Evolutionary conservation across 2,329 filamentous ascomycete genomes (phyloP), one percentile per base, ranked within the genome.

Genomic region (Diaporthe nobilis): DNA sequence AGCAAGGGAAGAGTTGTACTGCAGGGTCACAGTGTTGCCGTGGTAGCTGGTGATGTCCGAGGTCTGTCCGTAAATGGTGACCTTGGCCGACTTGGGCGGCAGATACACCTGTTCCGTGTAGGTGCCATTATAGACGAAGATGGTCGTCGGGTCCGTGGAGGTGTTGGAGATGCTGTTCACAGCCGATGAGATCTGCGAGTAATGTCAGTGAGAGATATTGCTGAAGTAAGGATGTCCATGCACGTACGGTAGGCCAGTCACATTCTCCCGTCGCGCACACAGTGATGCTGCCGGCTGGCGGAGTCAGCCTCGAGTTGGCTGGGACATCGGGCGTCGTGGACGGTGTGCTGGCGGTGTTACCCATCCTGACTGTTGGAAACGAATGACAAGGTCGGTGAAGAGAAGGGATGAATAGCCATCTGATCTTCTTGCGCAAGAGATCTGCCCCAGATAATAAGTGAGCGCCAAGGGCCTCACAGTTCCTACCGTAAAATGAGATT

Each of bases 61-160:
- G 1, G 90, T 90, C 79, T 88, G 87, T 34, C 90, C 90, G 76
- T 90, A 90, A 75, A 91, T 86, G 13, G 86, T 89, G 42, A 91
- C 82, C 25, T 85, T 82, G 3, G 86, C 87, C 25, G 84, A 84
- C 60, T 87, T 84, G 4, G 82, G 79, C 9, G 86, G 83, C 60
- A 92, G 85, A 78, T 86, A 88, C 65, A 91, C 88, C 81, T 91
- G 90, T 79, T 91, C 90, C 13, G 83, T 83, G 83, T 91, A 91
- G 51, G 87, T 90, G 4, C 90, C 90, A 55, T 86, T 71, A 34
- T 74, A 75, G 44, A 74, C 31, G n/a, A 74, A 74, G 5, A 74
- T 74, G n/a, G 44, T 74, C 8, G 61, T 68, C 25, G 63, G 61
- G 51, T 37, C 44, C 10, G 63, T 74, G 42, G 72, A 74, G 17